phyloP scores from a whole-genome alignment of 164 flowering plant species.

The Dillenia turbinata region DNA sequence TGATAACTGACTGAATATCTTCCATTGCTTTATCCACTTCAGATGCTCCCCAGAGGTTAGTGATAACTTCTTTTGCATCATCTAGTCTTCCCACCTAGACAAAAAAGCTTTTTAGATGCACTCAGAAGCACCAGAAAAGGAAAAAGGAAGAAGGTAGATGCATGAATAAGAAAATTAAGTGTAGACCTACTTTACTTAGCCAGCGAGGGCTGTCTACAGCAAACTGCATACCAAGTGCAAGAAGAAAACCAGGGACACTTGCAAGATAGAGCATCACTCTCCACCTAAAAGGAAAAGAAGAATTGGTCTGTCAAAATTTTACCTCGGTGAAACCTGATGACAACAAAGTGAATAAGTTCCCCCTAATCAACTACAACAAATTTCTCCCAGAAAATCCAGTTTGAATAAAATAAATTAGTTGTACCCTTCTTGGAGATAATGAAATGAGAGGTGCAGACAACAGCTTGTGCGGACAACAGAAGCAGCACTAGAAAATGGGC shows the following conservation, averaged over 20 bases:
- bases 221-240: slow-evolving; percentile 78
- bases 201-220: slow-evolving; percentile 93
- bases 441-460: too few relatives aligned
- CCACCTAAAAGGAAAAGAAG: slow-evolving; percentile 54
- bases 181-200: slow-evolving; percentile 64
- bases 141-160: background rate
- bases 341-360: background rate
- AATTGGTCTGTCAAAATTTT: too few relatives aligned
- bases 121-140: background rate
- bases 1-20: slow-evolving; percentile 64
- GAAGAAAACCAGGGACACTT: slow-evolving; percentile 57
- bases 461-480: too few relatives aligned
- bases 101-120: slow-evolving; percentile 4
- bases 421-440: too few relatives aligned
- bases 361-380: too few relatives aligned
- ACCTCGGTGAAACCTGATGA: background rate
- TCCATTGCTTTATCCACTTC: slow-evolving; percentile 61
- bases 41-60: slow-evolving; percentile 62
- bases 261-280: slow-evolving; percentile 74
- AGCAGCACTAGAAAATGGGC: too few relatives aligned
- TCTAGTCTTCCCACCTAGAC: slow-evolving; percentile 53
- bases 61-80: slow-evolving; percentile 56
- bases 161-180: slow-evolving; percentile 1
- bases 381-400: too few relatives aligned
- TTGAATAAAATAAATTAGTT: too few relatives aligned